Base-by-base conservation (phyloP, 2,329 filamentous ascomycete genomes). In the Zymoseptoria crescenta region DNA sequence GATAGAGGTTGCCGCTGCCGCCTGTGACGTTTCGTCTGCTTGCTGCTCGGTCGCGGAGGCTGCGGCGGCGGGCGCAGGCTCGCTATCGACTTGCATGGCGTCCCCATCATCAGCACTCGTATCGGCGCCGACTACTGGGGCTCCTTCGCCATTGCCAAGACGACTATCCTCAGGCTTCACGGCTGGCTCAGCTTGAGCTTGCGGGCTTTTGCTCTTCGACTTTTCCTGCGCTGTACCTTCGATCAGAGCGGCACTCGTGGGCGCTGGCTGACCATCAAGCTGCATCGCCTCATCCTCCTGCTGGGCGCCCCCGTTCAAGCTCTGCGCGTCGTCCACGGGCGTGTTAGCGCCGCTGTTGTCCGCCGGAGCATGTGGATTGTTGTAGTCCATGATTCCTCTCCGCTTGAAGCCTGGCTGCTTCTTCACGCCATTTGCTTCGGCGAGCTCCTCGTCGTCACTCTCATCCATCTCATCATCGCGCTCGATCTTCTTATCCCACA, bases 371-470 rank as follows among this genome's bases (percentile, higher is more conserved):
- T 84, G 76, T 1, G 83, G 75, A 62, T 86, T 85, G 56, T 79
- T 77, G 68, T 81, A 82, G 65, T 86, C 84, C 73, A 81, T 82
- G 58, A 87, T 84, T 60, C 86, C 83, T 54, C 82, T 76, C 62
- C 80, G 73, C 64, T 79, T 78, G 55, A 74, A 70, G 45, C 76
- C 76, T 10, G 70, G 68, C 65, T 85, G 82, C 52, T 24, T 55
- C 55, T 83, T 86, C 49, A 91, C 81, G 16, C 91, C 93, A 65
- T 94, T 90, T 45, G 82, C 81, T 49, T 79, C 79, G 49, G 83
- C 83, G 74, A 91, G 84, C 9, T 96, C 91, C 67, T 97, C 93
- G 60, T 96, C 91, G 61, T 96, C 91, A 64, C 89, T 95, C 50
- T 94, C 89, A 60, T 91, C 89, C 50, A 92, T 84, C 70, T 96